Conservation (phyloP, 768 basidiomycete genomes). For the Calvatia gigantea region DNA sequence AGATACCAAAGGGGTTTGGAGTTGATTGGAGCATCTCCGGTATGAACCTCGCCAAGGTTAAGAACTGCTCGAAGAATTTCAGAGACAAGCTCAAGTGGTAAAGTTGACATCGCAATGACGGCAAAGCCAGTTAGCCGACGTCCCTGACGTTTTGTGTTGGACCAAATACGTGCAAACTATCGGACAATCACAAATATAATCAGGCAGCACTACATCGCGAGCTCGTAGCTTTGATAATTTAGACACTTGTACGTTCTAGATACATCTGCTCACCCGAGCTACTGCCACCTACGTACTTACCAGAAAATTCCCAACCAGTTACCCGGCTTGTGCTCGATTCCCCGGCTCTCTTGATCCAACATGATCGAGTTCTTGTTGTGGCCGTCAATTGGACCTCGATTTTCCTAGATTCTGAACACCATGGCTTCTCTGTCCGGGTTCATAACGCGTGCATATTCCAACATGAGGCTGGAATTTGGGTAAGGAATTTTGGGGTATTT, state of each 20-base stretch:
- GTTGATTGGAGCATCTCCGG: neutral
- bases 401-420: conserved; percentile 19
- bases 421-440: conserved; percentile 36
- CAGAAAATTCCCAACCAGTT: too few relatives aligned
- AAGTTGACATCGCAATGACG: neutral
- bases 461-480: conserved; percentile 9
- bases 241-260: too few relatives aligned
- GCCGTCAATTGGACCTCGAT: neutral
- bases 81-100: conserved; percentile 32
- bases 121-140: neutral
- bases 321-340: too few relatives aligned
- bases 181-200: too few relatives aligned
- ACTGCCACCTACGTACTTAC: too few relatives aligned
- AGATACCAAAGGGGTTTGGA: conserved; percentile 3
- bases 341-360: too few relatives aligned
- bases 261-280: too few relatives aligned
- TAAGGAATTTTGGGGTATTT: neutral
- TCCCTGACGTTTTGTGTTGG: too few relatives aligned
- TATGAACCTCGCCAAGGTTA: neutral
- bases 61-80: conserved; percentile 27
- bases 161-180: too few relatives aligned
- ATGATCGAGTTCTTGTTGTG: neutral
- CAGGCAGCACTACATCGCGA: too few relatives aligned
- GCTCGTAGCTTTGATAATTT: too few relatives aligned
- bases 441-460: conserved; percentile 50